Evolutionary conservation across 1,284 basidiomycete species (phyloP).

Genomic region (Microbotryum violaceum): DNA sequence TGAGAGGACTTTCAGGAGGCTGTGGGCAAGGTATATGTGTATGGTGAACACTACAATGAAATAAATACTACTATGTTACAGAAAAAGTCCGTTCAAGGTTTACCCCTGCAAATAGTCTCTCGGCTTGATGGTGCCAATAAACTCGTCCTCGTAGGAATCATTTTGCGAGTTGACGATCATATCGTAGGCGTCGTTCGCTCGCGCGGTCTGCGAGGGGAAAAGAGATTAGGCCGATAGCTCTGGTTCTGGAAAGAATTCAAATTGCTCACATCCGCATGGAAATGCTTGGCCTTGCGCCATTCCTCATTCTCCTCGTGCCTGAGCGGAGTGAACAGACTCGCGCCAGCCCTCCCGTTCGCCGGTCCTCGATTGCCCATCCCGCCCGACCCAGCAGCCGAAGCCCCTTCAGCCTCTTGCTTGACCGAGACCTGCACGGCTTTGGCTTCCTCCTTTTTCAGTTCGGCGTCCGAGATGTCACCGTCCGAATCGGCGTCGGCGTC

Average conservation of each 20-base stretch:
- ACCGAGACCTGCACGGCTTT: constrained; percentile 35
- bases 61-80: not conserved
- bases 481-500: constrained; percentile 31
- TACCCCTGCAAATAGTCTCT: constrained; percentile 23
- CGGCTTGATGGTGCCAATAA: constrained; percentile 23
- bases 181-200: constrained; percentile 15
- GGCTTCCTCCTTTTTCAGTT: constrained; percentile 33
- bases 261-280: constrained; percentile 32
- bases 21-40: too few species aligned
- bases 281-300: constrained; percentile 33
- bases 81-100: not conserved
- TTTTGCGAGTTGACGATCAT: constrained; percentile 12
- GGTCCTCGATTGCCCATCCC: constrained; percentile 14
- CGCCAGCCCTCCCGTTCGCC: constrained; percentile 34
- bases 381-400: constrained; percentile 7
- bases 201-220: constrained; percentile 16
- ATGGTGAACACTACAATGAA: not conserved
- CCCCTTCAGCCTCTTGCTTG: constrained; percentile 19
- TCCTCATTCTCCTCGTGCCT: constrained; percentile 35
- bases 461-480: constrained; percentile 34
- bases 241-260: not conserved
- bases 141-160: not conserved
- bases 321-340: constrained; percentile 35
- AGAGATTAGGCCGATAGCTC: not conserved
- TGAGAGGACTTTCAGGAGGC: too few species aligned